A percentile compares a stretch with the other conserved stretches of the same genome.
phyloP scores from a whole-genome alignment of 2,329 filamentous ascomycete genomes.

The Coleophoma crateriformis region DNA sequence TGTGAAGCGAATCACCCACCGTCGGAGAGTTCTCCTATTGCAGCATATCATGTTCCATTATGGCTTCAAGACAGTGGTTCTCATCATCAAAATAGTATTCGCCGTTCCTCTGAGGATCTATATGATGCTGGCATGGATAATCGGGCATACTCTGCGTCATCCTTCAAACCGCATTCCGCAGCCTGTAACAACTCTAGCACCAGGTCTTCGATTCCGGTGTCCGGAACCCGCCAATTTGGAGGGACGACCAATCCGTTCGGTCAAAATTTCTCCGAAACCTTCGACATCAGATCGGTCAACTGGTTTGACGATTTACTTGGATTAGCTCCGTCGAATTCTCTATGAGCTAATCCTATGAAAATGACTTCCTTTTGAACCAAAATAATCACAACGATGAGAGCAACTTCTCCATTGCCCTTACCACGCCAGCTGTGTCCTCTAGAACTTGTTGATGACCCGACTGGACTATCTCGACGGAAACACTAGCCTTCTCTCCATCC shows the following conservation, averaged over 20 bases:
- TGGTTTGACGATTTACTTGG: constrained; percentile 15
- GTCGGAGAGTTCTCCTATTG: constrained; percentile 6
- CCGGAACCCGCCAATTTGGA: constrained; percentile 1
- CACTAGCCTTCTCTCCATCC: constrained; percentile 40
- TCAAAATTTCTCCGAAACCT: constrained; percentile 8
- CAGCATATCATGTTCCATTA: constrained; percentile 7
- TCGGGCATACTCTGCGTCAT: background rate
- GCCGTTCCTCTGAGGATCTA: background rate
- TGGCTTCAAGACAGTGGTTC: constrained; percentile 9
- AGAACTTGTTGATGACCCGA: constrained; percentile 61
- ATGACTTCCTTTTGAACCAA: background rate
- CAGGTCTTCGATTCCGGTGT: background rate
- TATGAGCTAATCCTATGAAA: constrained; percentile 1
- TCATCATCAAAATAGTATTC: constrained; percentile 8
- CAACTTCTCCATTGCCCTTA: constrained; percentile 25
- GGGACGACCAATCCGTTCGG: constrained; percentile 3
- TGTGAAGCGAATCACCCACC: constrained; percentile 14
- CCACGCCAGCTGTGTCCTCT: constrained; percentile 58
- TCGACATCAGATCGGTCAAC: constrained; percentile 12
- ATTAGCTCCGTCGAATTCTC: constrained; percentile 12
- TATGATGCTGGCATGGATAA: background rate
- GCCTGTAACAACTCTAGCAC: background rate
- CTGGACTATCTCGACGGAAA: constrained; percentile 54
- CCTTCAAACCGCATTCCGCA: background rate
- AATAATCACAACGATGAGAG: background rate